These are phyloP conservation scores for Selaginella moellendorffii DNA, from an alignment of 75 land plant species.

Conservation along the genomic window DNA sequence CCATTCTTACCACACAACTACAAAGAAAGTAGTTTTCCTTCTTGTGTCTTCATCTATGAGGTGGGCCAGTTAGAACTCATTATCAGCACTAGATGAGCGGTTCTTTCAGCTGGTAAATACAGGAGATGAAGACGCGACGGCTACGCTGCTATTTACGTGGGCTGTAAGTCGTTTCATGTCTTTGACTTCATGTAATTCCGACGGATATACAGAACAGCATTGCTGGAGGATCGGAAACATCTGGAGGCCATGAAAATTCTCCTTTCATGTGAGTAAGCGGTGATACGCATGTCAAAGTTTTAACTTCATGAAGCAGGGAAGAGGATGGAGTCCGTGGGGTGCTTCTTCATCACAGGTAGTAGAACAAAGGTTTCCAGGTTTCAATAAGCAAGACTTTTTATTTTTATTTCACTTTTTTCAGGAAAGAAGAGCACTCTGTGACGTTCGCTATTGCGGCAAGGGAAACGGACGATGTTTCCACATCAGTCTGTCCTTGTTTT, in stretches of 20 bases:
- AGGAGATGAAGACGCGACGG: slow-evolving; percentile 77
- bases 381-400: too few species aligned
- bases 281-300: not conserved
- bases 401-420: too few species aligned
- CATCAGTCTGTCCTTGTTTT: slow-evolving; percentile 75
- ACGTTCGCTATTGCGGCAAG: slow-evolving; percentile 92
- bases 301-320: slow-evolving; percentile 28
- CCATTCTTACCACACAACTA: slow-evolving; percentile 98
- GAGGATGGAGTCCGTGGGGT: slow-evolving; percentile 91
- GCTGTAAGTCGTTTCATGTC: slow-evolving; percentile 40
- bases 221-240: slow-evolving; percentile 67
- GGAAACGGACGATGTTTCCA: slow-evolving; percentile 63
- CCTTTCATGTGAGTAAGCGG: slow-evolving; percentile 57
- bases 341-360: slow-evolving; percentile 96
- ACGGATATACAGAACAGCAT: slow-evolving; percentile 66
- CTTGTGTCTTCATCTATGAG: slow-evolving; percentile 75
- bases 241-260: slow-evolving; percentile 86
- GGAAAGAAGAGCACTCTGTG: slow-evolving; percentile 29
- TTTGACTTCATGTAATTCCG: too few species aligned
- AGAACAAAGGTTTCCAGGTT: too few species aligned
- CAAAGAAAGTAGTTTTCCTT: slow-evolving; percentile 82
- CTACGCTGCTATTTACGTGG: slow-evolving; percentile 88
- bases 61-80: slow-evolving; percentile 35
- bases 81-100: too few species aligned
- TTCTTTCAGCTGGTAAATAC: slow-evolving; percentile 63